Percentiles rank a stretch among this genome's conserved stretches.
Evolutionary conservation across 441 rosid species (phyloP).

Genomic region (Corymbia citriodora): DNA sequence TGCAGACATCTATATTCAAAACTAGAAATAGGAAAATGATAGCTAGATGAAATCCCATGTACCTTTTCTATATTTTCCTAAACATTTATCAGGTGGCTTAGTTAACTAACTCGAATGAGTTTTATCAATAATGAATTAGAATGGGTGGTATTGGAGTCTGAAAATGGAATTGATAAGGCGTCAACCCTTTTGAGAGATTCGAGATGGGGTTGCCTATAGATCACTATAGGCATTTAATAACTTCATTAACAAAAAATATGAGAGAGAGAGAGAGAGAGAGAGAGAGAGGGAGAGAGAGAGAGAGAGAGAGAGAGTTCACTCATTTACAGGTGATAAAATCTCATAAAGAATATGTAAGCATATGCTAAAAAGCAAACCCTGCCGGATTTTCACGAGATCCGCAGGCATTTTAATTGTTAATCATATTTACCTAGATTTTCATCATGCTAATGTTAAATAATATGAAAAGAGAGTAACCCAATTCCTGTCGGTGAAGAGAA

Average conservation of each 20-base stretch:
- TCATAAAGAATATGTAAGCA: background rate
- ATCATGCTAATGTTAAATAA: background rate
- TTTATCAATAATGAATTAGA: background rate
- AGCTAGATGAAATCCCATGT: background rate
- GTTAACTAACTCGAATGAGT: background rate
- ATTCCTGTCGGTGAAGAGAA: background rate
- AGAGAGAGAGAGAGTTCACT: background rate
- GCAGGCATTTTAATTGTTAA: background rate
- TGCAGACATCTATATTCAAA: background rate
- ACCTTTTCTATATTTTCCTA: background rate
- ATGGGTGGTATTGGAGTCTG: background rate
- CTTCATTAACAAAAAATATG: background rate
- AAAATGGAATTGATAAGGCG: background rate
- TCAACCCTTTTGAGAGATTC: background rate
- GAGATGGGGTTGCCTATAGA: background rate
- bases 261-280: background rate
- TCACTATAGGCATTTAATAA: background rate
- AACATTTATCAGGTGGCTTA: background rate
- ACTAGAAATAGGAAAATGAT: background rate
- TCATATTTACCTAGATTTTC: background rate
- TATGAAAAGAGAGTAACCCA: background rate
- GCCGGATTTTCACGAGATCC: background rate
- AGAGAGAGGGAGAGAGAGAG: background rate
- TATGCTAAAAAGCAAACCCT: background rate
- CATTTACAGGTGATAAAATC: background rate